Evolutionary conservation across 2,329 filamentous ascomycete genomes (phyloP), one percentile per base, ranked within the genome.

Genomic region (Juglanconis sp.): DNA sequence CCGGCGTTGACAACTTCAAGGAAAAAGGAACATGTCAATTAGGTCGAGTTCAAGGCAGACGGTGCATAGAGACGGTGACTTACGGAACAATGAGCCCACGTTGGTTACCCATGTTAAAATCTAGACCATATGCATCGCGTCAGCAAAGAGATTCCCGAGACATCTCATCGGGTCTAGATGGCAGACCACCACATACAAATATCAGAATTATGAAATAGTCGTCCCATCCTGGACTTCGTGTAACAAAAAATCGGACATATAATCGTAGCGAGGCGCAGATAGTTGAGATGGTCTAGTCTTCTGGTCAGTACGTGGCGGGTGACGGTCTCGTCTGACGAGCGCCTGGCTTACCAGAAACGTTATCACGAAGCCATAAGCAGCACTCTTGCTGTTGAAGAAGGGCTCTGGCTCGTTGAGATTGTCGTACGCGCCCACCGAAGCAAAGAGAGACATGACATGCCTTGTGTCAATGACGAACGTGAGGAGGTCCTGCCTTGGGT

Each of bases 241-340:
- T 59, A n/a, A 61, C 60, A 42, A 61, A 61, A n/a, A 52, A 61
- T 10, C 60, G 57, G n/a, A 61, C 56, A 34, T 59, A 56, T 44
- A 61, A 50, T 15, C 60, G 38, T 11, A 56, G 11, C 13, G 46
- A 38, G 36, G 53, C 60, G 17, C 54, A 61, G 11, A 61, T 24
- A 30, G 56, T 46, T n/a, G 60, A 54, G 32, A 61, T 46, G 2
- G 53, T 38, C 60, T 61, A 30, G 35, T 15, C 6, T n/a, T 9
- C 10, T 13, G 13, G 35, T 54, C 34, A 52, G 53, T 46, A 2
- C 24, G 40, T 15, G 32, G 55, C 49, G 5, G 42, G 47, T n/a
- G 8, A n/a, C 31, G 6, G 24, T 30, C 5, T 36, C 10, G n/a
- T 47, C 13, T 17, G 44, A 15, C 9, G 15, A 44, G 42, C 15